These are phyloP conservation scores for Mallotus nudiflorus DNA, from an alignment of 345 rosid genomes.

Conservation along the genomic window DNA sequence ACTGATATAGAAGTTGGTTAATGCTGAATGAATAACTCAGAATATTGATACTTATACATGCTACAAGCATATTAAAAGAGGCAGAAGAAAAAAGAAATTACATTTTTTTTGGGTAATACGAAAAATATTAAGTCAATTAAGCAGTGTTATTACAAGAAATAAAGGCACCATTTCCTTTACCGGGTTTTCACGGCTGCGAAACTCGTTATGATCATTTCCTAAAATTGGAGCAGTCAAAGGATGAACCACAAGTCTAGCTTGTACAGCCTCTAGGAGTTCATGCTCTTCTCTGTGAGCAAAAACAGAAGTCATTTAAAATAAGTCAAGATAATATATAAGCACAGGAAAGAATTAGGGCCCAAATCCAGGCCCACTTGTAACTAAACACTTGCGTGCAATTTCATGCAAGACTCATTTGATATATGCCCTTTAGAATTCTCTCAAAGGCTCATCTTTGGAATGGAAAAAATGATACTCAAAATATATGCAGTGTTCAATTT, in stretches of 20 bases:
- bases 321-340: background rate
- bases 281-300: slow-evolving; percentile 88
- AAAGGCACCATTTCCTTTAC: slow-evolving; percentile 42
- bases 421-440: too few species aligned
- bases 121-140: background rate
- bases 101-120: background rate
- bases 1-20: background rate
- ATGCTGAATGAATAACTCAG: background rate
- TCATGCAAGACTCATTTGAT: too few species aligned
- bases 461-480: too few species aligned
- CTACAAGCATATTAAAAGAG: background rate
- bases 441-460: too few species aligned
- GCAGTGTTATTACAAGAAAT: too few species aligned
- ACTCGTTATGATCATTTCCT: slow-evolving; percentile 90
- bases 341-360: background rate
- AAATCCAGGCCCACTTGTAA: background rate
- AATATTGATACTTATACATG: background rate
- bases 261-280: slow-evolving; percentile 86
- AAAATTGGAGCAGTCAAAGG: slow-evolving; percentile 90
- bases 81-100: slow-evolving; percentile 1
- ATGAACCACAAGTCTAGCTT: slow-evolving; percentile 79
- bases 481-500: too few species aligned
- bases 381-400: background rate
- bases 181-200: slow-evolving; percentile 84
- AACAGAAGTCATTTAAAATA: background rate